These are phyloP conservation scores for Lindgomyces ingoldianus DNA, from an alignment of 495 filamentous ascomycete species.

Conservation along the genomic window DNA sequence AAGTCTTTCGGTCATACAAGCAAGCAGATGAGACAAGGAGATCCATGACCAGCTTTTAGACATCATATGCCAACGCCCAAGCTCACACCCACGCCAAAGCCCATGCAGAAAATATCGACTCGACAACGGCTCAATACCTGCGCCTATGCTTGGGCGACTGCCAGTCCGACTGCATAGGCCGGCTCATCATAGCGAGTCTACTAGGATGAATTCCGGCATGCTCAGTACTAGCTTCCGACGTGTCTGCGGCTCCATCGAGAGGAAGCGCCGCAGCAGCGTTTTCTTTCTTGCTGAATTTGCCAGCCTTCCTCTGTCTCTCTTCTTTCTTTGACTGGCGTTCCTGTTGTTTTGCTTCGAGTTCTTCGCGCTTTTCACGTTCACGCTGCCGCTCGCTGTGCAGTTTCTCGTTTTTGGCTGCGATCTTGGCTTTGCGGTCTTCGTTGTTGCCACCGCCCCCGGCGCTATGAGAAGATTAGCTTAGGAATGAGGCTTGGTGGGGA, in stretches of 20 bases:
- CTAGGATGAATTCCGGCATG: constrained; percentile 42
- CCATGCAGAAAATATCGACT: no score
- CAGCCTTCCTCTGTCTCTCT: constrained; percentile 17
- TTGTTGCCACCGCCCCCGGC: constrained; percentile 81
- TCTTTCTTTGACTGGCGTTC: constrained; percentile 31
- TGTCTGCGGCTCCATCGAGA: no score
- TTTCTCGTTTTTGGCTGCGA: constrained; percentile 83
- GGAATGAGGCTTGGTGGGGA: background rate
- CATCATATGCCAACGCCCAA: no score
- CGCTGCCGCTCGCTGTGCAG: constrained; percentile 52
- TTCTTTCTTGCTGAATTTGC: no score
- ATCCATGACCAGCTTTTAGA: background rate
- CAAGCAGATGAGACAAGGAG: background rate
- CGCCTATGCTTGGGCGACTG: background rate
- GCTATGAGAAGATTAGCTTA: constrained; percentile 41
- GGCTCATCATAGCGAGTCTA: constrained; percentile 37
- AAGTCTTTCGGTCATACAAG: background rate
- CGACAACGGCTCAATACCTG: constrained; percentile 3
- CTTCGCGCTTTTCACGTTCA: constrained; percentile 29
- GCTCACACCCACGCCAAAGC: no score
- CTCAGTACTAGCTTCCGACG: constrained; percentile 4
- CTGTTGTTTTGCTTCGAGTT: constrained; percentile 34
- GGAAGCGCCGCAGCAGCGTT: background rate
- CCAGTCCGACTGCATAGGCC: background rate
- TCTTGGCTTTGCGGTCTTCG: constrained; percentile 67